Evolutionary conservation across 768 basidiomycete species (phyloP), one percentile per base, ranked within the genome.

Genomic region (Trichaptum fuscoviolaceum): DNA sequence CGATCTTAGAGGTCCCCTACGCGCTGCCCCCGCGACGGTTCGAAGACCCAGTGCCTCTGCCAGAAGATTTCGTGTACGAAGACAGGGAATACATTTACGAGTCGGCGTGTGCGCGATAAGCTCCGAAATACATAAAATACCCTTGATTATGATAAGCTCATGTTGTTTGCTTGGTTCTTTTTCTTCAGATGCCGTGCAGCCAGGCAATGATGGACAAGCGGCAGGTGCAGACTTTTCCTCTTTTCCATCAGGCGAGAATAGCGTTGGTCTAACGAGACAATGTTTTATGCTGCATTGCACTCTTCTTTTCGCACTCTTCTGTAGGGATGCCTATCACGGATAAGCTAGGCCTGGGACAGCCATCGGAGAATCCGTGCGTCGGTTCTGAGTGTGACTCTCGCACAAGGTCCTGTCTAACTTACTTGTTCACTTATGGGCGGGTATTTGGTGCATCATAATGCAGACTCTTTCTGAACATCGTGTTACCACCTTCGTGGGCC

Each of bases 1-100:
- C n/a, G n/a, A n/a, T n/a, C n/a, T n/a, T 65, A 92, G 90, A 93
- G 77, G 78, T 93, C 64, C 89, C 90, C 5, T 93, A 89, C 72
- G 90, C 87, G 1, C 74, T 89, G 18, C 84, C 88, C 30, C 88
- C 89, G 0, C 75, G 72, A 17, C 81, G 90, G 26, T 92, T 91
- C 70, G 77, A 85, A 62, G 87, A 92, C 71, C 86, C 90, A 3
- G 70, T 80, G 26, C 78, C 84, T 0, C 76, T 92, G 4, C 86
- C 90, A 1, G 63, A 76, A 2, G 76, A 76, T 58, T 86, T 84
- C 72, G 78, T 74, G 18, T 93, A 92, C 67, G 82, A 85, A 58
- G 74, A 77, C 18, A 88, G 82, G 72, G 85, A 86, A 60, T 92
- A 88, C 71, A 81, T 87, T 65, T 72, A 73, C 12, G 91, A 92